Evolutionary conservation across 2,329 filamentous ascomycete species (phyloP).

Genomic region (Fusarium praegraminearum): DNA sequence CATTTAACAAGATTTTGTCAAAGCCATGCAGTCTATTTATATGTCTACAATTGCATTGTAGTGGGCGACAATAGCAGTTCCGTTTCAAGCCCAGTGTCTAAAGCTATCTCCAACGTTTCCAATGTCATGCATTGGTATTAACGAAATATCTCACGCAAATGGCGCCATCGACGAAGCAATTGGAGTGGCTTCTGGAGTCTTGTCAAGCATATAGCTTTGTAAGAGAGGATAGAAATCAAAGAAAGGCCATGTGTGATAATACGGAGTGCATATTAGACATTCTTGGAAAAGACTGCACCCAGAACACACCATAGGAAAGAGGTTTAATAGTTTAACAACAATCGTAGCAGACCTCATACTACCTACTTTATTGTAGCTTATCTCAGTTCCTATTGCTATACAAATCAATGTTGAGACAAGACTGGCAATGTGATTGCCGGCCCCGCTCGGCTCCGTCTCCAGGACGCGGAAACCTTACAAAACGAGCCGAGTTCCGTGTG

Average conservation of each 20-base stretch:
- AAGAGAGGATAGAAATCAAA: background rate
- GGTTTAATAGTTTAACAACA: background rate
- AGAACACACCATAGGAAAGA: background rate
- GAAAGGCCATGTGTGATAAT: background rate
- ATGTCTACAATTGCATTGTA: too few species aligned
- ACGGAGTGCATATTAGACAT: too few species aligned
- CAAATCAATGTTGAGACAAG: background rate
- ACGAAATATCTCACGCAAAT: background rate
- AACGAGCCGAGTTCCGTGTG: constrained; percentile 27
- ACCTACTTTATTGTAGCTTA: too few species aligned
- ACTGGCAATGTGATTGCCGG: constrained; percentile 4
- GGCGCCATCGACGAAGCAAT: background rate
- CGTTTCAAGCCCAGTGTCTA: background rate
- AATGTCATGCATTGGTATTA: background rate
- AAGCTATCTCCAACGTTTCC: background rate
- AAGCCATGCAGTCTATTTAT: background rate
- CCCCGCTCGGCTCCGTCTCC: constrained; percentile 31
- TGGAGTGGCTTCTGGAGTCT: background rate
- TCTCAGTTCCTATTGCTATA: background rate
- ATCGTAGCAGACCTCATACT: background rate
- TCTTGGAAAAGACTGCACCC: background rate
- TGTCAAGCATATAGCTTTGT: too few species aligned
- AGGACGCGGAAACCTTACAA: constrained; percentile 38
- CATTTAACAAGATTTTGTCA: background rate
- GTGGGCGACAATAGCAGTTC: background rate